phyloP scores from a whole-genome alignment of 2,329 filamentous ascomycete genomes.

The Hymenotorrendiella dingleyae region DNA sequence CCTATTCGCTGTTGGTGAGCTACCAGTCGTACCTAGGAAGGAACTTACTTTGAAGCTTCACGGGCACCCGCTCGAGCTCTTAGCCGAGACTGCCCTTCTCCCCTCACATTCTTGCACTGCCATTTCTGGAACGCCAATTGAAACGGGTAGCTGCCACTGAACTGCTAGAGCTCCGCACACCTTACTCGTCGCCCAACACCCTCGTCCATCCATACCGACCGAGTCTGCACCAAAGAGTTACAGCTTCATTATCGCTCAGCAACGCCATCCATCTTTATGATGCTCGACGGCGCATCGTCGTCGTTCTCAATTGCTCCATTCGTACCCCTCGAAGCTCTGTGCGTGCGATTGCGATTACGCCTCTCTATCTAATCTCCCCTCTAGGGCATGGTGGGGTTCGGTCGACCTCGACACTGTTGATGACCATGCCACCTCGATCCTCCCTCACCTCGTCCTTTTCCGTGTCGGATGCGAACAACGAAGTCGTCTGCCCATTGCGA shows the following conservation, averaged over 20 bases:
- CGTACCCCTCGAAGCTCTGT: slow-evolving; percentile 7
- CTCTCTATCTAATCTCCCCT: slow-evolving; percentile 20
- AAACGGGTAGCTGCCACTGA: no score
- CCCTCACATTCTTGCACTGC: no score
- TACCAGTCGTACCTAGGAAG: no score
- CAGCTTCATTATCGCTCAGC: no score
- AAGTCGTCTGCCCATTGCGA: slow-evolving; percentile 91
- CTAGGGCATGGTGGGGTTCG: slow-evolving; percentile 46
- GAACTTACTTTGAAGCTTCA: no score
- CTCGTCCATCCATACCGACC: no score
- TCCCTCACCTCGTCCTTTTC: slow-evolving; percentile 87
- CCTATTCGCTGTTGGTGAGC: no score
- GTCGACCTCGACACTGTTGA: slow-evolving; percentile 33
- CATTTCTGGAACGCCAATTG: no score
- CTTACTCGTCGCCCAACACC: no score
- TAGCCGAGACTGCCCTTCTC: background rate
- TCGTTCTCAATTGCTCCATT: background rate
- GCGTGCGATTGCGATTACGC: slow-evolving; percentile 21
- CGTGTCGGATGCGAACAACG: slow-evolving; percentile 85
- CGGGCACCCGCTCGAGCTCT: background rate
- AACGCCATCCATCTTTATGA: background rate
- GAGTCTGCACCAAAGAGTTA: no score
- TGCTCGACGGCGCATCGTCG: background rate
- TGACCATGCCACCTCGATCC: slow-evolving; percentile 76
- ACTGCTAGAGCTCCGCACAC: no score